Percentiles rank a stretch among this genome's conserved stretches.
phyloP scores from a whole-genome alignment of 148 eudicot genomes.

The Chenopodium formosanum region DNA sequence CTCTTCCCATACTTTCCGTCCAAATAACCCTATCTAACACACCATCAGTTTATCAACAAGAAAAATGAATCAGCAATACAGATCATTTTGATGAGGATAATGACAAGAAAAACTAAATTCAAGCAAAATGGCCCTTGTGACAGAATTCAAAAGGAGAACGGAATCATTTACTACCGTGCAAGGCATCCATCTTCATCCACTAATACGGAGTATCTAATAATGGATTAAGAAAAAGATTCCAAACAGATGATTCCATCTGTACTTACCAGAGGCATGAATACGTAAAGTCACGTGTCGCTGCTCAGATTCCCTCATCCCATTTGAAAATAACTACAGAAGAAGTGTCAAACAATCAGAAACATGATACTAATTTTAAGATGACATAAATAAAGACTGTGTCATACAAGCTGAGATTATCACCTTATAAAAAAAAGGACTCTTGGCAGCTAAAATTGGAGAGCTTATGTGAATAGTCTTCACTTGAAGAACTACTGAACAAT shows the following conservation, averaged over 20 bases:
- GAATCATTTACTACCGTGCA: not conserved
- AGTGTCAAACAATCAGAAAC: constrained; percentile 7
- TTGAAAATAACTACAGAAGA: constrained; percentile 50
- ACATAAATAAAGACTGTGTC: not conserved
- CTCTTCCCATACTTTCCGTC: too few relatives aligned
- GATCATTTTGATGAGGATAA: not conserved
- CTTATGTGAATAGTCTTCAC: constrained; percentile 69
- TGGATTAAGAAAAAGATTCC: not conserved
- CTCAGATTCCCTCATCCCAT: constrained; percentile 59
- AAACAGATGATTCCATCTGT: not conserved
- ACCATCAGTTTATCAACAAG: too few relatives aligned
- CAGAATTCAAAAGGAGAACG: not conserved
- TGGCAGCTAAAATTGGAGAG: constrained; percentile 81
- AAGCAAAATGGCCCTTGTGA: not conserved
- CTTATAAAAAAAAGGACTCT: constrained; percentile 77
- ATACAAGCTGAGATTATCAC: constrained; percentile 25
- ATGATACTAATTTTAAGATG: not conserved
- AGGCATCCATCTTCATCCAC: not conserved
- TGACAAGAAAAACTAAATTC: not conserved
- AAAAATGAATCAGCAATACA: not conserved
- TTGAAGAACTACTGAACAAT: constrained; percentile 32
- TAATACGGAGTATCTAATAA: too few relatives aligned
- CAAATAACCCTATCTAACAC: too few relatives aligned
- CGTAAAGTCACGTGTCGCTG: constrained; percentile 45
- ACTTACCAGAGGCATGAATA: constrained; percentile 51